Evolutionary conservation across 2,329 filamentous ascomycete genomes (phyloP).

Genomic region (Colletotrichum tofieldiae): DNA sequence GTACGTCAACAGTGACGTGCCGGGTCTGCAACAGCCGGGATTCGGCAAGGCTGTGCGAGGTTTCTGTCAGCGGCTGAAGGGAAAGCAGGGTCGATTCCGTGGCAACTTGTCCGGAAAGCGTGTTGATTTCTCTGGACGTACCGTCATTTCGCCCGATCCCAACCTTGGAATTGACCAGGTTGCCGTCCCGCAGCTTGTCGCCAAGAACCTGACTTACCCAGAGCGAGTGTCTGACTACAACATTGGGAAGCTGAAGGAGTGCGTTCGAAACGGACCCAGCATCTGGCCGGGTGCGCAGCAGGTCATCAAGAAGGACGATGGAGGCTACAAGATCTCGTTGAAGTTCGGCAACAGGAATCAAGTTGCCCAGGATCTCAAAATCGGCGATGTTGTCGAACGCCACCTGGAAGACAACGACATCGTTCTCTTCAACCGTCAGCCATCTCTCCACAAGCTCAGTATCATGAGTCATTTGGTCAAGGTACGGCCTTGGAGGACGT

Average conservation of each 20-base stretch:
- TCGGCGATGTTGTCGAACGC: conserved; percentile 92
- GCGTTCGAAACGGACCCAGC: conserved; percentile 82
- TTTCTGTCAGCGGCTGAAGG: conserved; percentile 95
- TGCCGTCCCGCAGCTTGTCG: conserved; percentile 91
- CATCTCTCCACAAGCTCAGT: conserved; percentile 97
- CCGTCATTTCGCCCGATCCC: conserved; percentile 97
- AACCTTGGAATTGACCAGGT: conserved; percentile 96
- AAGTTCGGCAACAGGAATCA: conserved; percentile 81
- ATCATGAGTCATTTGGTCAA: conserved; percentile 97
- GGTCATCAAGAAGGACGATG: conserved; percentile 77
- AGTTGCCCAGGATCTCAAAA: conserved; percentile 81
- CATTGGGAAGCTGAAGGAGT: conserved; percentile 82
- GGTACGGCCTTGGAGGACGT: conserved; percentile 94
- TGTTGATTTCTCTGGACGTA: conserved; percentile 97
- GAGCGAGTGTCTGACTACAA: conserved; percentile 91
- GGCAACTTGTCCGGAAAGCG: conserved; percentile 98
- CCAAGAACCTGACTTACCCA: conserved; percentile 95
- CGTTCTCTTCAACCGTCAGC: conserved; percentile 97
- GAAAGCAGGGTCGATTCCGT: conserved; percentile 97
- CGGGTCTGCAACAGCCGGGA: conserved; percentile 89
- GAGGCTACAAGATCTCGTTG: conserved; percentile 79
- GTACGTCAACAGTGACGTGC: conserved; percentile 98
- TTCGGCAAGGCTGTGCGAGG: conserved; percentile 92
- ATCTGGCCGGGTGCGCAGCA: conserved; percentile 92
- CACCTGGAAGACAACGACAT: conserved; percentile 97